phyloP scores from a whole-genome alignment of 108 stramenopile species.

The Pseudonitzschia delicatissima region DNA sequence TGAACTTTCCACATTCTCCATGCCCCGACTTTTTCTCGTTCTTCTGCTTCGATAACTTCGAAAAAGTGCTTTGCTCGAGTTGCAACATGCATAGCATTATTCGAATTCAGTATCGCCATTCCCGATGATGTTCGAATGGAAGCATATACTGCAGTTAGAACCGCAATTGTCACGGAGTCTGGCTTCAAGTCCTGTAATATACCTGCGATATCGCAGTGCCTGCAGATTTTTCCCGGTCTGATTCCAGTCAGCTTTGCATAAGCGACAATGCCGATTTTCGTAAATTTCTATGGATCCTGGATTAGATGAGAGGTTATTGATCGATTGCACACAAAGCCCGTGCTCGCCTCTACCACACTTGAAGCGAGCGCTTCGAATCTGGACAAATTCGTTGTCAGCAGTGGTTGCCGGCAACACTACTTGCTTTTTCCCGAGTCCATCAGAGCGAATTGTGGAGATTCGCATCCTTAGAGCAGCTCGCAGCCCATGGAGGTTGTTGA shows the following conservation, averaged over 20 bases:
- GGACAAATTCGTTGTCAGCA: conserved; percentile 18
- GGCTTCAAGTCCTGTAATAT: conserved; percentile 38
- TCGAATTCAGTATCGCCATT: not conserved
- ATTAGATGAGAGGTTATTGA: conserved; percentile 20
- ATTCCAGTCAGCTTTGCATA: conserved; percentile 52
- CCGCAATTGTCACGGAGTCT: conserved; percentile 18
- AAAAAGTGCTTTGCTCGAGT: conserved; percentile 37
- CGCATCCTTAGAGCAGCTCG: conserved; percentile 35
- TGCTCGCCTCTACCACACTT: conserved; percentile 18
- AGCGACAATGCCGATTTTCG: conserved; percentile 51
- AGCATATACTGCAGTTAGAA: conserved; percentile 26
- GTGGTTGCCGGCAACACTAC: not conserved
- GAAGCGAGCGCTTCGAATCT: conserved; percentile 18
- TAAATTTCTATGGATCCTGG: conserved; percentile 32
- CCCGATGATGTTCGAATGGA: conserved; percentile 18
- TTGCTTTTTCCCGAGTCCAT: conserved; percentile 19
- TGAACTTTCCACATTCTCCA: conserved; percentile 54
- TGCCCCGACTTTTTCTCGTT: conserved; percentile 44
- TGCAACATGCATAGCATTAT: conserved; percentile 4
- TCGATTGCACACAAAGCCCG: conserved; percentile 18
- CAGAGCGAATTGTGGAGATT: conserved; percentile 25
- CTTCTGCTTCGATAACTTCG: conserved; percentile 33
- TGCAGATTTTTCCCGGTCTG: conserved; percentile 50
- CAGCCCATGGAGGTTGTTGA: conserved; percentile 35
- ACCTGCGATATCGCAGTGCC: conserved; percentile 31